Base-by-base conservation (phyloP, 176 grass and related monocot species). In the Stipa capillata region DNA sequence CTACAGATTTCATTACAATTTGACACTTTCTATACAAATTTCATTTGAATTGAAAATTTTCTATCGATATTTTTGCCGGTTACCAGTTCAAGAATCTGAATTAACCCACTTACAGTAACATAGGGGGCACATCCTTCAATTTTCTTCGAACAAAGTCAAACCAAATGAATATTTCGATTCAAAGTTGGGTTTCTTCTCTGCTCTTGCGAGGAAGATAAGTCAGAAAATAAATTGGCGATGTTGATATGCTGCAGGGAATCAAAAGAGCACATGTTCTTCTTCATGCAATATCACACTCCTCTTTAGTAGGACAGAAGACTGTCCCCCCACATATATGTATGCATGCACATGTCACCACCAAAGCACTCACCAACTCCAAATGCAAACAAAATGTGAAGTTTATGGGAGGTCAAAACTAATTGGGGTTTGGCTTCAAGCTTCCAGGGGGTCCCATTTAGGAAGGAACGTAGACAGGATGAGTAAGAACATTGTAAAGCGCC, bases 401-500 rank as follows among this genome's bases (percentile, higher is more conserved):
- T 48, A 25, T 74, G 66, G 32, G 23, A 85, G 77, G 84, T 91
- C 76, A 97, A 91, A 97, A 83, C 29, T 44, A 88, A 69, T 1
- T 35, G 39, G 91, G 70, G 83, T 65, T 90, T 82, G 84, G 63
- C 61, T 83, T 85, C 79, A 82, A 89, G 51, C 85, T 69, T 52
- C 55, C 56, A 23, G 16, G 15, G 35, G 77, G 80, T 27, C 86
- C 81, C 85, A 80, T 70, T 79, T 77, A 79, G 32, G 42, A 65
- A 65, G 53, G 20, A 84, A 85, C 69, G 83, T 68, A 69, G 85
- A 89, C 51, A 89, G 49, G 90, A 97, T 84, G 88, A 91, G 90
- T 87, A 73, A 70, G 87, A 90, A 97, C 87, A 88, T 84, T 87
- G 88, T 87, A 91, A 97, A 93, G 90, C 76, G 75, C 71, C 57